Conservation (phyloP, 2,329 filamentous ascomycete genomes). For the Chrysoporthe austroafricana region DNA sequence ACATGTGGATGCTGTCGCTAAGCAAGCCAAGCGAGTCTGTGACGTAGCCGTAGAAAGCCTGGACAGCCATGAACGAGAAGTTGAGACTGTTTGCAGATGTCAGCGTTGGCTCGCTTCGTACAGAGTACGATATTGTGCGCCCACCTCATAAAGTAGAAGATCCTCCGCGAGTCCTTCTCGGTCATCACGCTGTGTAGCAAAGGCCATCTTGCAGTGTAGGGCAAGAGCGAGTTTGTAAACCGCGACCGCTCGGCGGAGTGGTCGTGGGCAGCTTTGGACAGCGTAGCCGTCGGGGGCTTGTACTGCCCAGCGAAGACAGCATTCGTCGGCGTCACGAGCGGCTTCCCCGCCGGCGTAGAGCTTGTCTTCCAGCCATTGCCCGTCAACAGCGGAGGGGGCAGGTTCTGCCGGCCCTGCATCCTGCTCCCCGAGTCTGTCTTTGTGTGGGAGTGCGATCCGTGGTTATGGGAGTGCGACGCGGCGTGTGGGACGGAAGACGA, state of each 20-base stretch:
- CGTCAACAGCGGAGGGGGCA: constrained; percentile 38
- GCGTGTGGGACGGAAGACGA: constrained; percentile 31
- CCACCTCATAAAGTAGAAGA: constrained; percentile 96
- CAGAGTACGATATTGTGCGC: constrained; percentile 36
- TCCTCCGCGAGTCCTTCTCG: constrained; percentile 90
- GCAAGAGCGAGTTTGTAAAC: constrained; percentile 75
- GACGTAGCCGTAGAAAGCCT: constrained; percentile 90
- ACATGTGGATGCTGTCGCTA: constrained; percentile 98
- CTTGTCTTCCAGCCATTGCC: constrained; percentile 47
- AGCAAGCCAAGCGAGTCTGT: constrained; percentile 94
- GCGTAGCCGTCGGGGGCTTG: constrained; percentile 34
- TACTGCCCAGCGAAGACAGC: constrained; percentile 38
- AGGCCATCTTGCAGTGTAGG: constrained; percentile 70
- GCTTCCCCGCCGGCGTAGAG: constrained; percentile 46
- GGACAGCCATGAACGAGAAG: constrained; percentile 91
- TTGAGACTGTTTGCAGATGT: constrained; percentile 67
- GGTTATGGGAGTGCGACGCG: constrained; percentile 36
- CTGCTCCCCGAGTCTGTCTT: constrained; percentile 40
- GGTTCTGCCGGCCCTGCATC: constrained; percentile 39
- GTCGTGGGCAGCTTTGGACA: constrained; percentile 35
- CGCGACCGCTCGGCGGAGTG: constrained; percentile 60
- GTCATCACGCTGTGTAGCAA: constrained; percentile 83
- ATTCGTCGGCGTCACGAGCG: constrained; percentile 40
- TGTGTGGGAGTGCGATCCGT: constrained; percentile 36
- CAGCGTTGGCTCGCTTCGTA: neutral